Evolutionary conservation across 2,329 filamentous ascomycete species (phyloP), one percentile per base, ranked within the genome.

Genomic region (Exophiala dermatitidis): DNA sequence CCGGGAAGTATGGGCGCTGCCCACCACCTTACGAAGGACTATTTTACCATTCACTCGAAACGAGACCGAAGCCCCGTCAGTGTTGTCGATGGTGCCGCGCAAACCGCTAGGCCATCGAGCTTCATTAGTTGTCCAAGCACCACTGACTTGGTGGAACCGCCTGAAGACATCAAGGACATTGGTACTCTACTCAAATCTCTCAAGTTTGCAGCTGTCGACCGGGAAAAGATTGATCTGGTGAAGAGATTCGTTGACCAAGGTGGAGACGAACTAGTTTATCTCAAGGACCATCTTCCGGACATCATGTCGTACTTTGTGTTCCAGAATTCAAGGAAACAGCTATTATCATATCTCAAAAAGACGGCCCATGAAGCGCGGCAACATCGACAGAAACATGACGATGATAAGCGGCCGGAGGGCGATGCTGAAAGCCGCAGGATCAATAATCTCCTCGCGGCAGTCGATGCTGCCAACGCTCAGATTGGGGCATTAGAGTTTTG

Each of bases 301-400:
- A 86, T 95, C 61, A 90, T 95, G 89, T 77, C 82, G 0, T 76
- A 86, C 53, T 88, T 97, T 64, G 77, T 98, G 19, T 98, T 95
- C 67, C 91, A 97, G 68, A 84, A 85, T 12, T 95, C 90, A 2
- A 81, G 90, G 28, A 82, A 85, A 57, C 81, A 90, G 53, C 76
- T 97, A 3, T 75, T 96, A 10, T 76, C 81, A 12, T 80, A 82
- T 47, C 73, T 98, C 44, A 83, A 82, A 62, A 72, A 80, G n/a
- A 74, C 80, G 8, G 76, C 85, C 59, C 78, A 86, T 45, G 72
- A 77, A 59, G 67, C 76, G 28, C 69, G 75, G 52, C 70, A 73
- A 32, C 74, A 80, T 58, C 73, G 76, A 10, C 69, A 78, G 53
- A 69, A 72, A 53, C 71, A 75, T 38, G 66, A 72, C n/a, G 50